These are phyloP conservation scores for Pseudogymnoascus sp. DNA, from an alignment of 2,329 filamentous ascomycete species.

Conservation along the genomic window DNA sequence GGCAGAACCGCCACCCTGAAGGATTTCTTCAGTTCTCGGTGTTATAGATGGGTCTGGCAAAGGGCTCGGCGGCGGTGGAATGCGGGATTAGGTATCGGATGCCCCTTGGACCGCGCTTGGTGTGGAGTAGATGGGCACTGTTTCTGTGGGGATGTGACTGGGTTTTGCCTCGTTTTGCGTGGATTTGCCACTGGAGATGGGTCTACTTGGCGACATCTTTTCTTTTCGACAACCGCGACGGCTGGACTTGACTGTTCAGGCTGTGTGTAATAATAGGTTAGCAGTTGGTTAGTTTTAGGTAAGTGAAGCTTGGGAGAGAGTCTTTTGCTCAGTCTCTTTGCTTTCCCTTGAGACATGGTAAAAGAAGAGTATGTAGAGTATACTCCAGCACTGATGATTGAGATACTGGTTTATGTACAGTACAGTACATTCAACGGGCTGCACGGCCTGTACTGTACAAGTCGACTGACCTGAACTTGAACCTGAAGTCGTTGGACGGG, in stretches of 20 bases:
- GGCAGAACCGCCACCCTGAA: background rate
- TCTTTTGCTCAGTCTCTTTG: background rate
- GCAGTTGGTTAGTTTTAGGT: background rate
- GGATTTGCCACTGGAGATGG: background rate
- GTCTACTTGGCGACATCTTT: background rate
- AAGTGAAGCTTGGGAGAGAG: background rate
- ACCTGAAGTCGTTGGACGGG: background rate
- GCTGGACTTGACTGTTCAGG: background rate
- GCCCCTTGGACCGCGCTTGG: background rate
- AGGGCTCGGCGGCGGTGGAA: background rate
- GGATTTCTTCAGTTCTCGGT: background rate
- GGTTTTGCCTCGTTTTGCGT: background rate
- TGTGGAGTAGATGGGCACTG: background rate
- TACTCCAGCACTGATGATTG: no score
- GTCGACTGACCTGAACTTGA: background rate
- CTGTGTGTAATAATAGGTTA: background rate
- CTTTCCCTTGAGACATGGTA: background rate
- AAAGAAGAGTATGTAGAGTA: no score
- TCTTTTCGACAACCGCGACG: background rate
- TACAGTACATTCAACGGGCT: background rate
- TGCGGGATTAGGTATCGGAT: slow-evolving; percentile 2
- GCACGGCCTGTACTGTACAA: background rate
- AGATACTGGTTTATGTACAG: background rate
- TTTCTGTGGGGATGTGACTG: background rate
- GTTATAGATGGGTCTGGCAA: background rate